These are phyloP conservation scores for Tolypocladium nubicola DNA, from an alignment of 2,329 filamentous ascomycete genomes.

Conservation along the genomic window DNA sequence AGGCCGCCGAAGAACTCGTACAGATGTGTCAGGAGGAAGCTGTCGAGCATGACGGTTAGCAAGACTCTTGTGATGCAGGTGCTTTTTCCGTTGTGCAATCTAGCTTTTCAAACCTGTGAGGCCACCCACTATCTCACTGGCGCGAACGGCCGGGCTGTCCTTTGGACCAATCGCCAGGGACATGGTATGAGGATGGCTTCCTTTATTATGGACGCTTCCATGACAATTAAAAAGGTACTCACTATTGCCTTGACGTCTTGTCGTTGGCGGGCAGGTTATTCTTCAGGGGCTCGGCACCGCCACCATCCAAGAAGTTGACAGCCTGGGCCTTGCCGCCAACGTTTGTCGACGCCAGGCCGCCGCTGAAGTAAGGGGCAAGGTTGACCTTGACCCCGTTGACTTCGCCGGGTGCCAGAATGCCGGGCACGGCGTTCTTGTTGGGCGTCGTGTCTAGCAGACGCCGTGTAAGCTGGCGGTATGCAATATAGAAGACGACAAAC, in stretches of 20 bases:
- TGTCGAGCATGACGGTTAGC: slow-evolving; percentile 9
- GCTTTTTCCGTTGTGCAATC: not conserved
- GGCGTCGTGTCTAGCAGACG: slow-evolving; percentile 33
- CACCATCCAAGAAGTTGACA: slow-evolving; percentile 52
- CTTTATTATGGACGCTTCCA: no score
- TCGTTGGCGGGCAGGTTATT: slow-evolving; percentile 43
- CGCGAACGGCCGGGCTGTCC: not conserved
- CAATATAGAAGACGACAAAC: not conserved
- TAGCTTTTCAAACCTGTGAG: not conserved
- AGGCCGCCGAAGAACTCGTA: slow-evolving; percentile 52
- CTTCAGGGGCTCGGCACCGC: slow-evolving; percentile 42
- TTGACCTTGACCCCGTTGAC: slow-evolving; percentile 42
- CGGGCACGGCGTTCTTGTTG: slow-evolving; percentile 42
- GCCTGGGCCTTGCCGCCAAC: slow-evolving; percentile 32
- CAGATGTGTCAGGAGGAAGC: slow-evolving; percentile 48
- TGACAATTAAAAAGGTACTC: not conserved
- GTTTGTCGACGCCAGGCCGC: slow-evolving; percentile 43
- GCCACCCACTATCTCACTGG: not conserved
- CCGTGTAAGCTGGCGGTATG: not conserved
- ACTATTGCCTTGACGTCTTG: slow-evolving; percentile 11
- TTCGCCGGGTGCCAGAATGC: slow-evolving; percentile 41
- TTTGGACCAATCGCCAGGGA: not conserved
- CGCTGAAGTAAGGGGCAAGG: slow-evolving; percentile 50
- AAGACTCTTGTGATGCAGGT: no score
- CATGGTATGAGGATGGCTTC: no score